Base-by-base conservation (phyloP, 805 yeast genomes). In the Metschnikowia borealis region DNA sequence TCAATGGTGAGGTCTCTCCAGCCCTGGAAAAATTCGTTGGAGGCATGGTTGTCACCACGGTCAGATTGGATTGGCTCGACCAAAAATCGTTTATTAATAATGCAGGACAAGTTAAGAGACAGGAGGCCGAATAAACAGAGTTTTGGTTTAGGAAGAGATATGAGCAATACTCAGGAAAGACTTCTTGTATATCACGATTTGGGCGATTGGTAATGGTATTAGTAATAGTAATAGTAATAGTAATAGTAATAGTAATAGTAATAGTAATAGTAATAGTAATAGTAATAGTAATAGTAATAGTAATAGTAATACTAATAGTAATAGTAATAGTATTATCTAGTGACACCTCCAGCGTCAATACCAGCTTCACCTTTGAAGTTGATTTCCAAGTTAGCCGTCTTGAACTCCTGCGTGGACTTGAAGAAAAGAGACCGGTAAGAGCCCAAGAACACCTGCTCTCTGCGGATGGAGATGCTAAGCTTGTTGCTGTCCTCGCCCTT, bases 331-430 rank as follows among this genome's bases (percentile, higher is more conserved):
- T n/a, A n/a, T n/a, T n/a, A n/a, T 62, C 99, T 77, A 0, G 97
- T 88, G 14, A 94, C 84, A 38, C 99, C 99, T 58, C 99, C 99
- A 3, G 96, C 99, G 74, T 94, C 99, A 44, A 94, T 88, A 58
- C 98, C 99, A 48, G 86, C 86, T 67, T 94, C 99, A 1, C 96
- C 96, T 54, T 83, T 83, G 71, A 94, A 94, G n/a, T 79, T 78
- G 38, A 94, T 82, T 46, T 86, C 91, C 57, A 94, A 70, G 56
- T 84, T 85, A 2, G 91, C 78, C 44, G 81, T 76, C 57, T 83
- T 81, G 62, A 90, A 81, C 49, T 86, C 92, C 8, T 83, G 87
- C 32, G 82, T 81, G 0, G 87, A 71, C 59, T 89, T 88, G 74
- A 85, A 89, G 63, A 89, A 88, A 38, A 91, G 68, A 1, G 92